Base-by-base conservation (phyloP, 2,329 filamentous ascomycete genomes). In the Fusarium sarcochroum region DNA sequence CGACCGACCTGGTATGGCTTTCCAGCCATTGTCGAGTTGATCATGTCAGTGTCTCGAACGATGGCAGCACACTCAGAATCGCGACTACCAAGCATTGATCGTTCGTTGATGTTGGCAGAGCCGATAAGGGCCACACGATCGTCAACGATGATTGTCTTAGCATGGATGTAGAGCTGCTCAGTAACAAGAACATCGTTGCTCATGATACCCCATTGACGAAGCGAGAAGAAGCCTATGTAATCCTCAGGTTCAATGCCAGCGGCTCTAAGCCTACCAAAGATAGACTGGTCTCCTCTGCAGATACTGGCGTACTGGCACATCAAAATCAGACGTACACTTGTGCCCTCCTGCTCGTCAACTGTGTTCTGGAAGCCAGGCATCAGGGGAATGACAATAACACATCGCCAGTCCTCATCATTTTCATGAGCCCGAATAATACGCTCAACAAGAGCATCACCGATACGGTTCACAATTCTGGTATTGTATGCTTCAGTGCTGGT, bases 341-440 rank as follows among this genome's bases (percentile, higher is more conserved):
- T 97, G 40, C 96, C 96, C 71, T 98, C 95, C 73, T 96, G 93
- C 69, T 93, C 91, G 71, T 97, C 94, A 20, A 99, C 95, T 0
- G 94, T 97, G 75, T 97, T 98, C 79, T 98, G 94, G 80, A 98
- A 99, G 3, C 96, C 96, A n/a, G 96, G 96, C 90, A 99, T 97
- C 32, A 99, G 85, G 2, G 96, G 96, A 61, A 99, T 97, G 65
- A 98, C 81, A 68, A 98, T 91, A 63, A 94, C 90, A 38, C 92
- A 93, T 67, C 93, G 90, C 96, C 96, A 99, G 55, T 93, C 90
- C 78, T 98, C 93, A 49, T 91, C 89, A 35, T 97, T 93, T 70
- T 91, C 87, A 71, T 93, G 87, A 0, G 96, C 96, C 60, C 93
- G 89, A 63, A 94, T 91, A 73, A 97, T 96, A 48, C 96, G 92